Base-by-base conservation (phyloP, 2,329 filamentous ascomycete species). In the Nothopassalora personata region DNA sequence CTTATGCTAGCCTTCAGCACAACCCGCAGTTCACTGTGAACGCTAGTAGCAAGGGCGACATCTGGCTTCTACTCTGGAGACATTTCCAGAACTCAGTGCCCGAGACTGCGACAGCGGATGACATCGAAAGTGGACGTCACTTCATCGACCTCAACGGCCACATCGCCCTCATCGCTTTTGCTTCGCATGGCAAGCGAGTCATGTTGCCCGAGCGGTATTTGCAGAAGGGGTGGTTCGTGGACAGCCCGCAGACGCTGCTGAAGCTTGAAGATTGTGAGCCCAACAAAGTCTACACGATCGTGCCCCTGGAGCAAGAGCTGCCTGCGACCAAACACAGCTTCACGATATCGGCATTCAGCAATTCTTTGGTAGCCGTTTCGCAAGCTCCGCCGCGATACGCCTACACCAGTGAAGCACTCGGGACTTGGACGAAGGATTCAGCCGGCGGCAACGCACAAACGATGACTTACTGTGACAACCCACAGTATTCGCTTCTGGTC, bases 191-290 rank as follows among this genome's bases (percentile, higher is more conserved):
- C 2, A 80, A 85, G 36, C 83, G 86, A 52, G 86, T 97, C 0
- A 86, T 90, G 64, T 79, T 94, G 13, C 86, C 85, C 55, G 89
- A 93, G 57, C 84, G 85, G 6, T 83, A 86, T 27, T 73, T 89
- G 0, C 85, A 90, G 67, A 85, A 88, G 36, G 89, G 88, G 0
- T 89, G 90, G n/a, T 96, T 90, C 63, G 91, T 97, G 34, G 93
- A 97, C 74, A 95, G 92, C 2, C 91, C 91, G 1, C 95, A 97
- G 72, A 96, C 90, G 0, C 83, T 99, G 7, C 84, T 95, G 48
- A 86, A 88, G 59, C 81, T 96, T 61, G 83, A 89, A 30, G 82
- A 88, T 36, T 80, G 81, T 59, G 74, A 79, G n/a, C 71, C 79
- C 1, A 72, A 75, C 15, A 75, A 76, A 10, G 75, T 75, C 0